phyloP scores from a whole-genome alignment of 1,284 basidiomycete species.

The Ganoderma lucidum region DNA sequence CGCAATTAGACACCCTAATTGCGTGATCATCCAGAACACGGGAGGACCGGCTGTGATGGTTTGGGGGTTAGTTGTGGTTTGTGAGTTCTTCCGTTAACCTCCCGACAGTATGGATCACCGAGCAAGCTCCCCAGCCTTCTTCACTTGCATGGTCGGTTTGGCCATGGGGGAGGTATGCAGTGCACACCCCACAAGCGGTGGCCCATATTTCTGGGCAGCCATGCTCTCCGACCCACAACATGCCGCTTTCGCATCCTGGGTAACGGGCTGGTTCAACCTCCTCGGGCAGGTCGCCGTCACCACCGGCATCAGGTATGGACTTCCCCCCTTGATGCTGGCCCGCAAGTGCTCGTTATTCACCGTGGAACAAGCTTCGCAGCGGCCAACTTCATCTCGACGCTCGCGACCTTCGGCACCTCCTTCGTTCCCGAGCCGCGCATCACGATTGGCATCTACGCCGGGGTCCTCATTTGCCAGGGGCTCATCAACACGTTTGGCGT shows the following conservation, averaged over 20 bases:
- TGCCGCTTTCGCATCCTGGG: conserved; percentile 73
- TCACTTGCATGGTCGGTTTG: conserved; percentile 72
- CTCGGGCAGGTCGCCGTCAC: conserved; percentile 81
- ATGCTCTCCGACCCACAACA: conserved; percentile 66
- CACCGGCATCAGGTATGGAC: conserved; percentile 67
- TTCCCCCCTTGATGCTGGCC: background rate
- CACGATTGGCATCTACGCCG: conserved; percentile 78
- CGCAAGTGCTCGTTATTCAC: background rate
- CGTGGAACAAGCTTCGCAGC: conserved; percentile 61
- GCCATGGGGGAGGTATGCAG: conserved; percentile 79
- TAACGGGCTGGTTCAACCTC: conserved; percentile 80
- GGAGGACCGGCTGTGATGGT: conserved; percentile 80
- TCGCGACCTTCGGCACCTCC: conserved; percentile 61
- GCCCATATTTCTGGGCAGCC: conserved; percentile 80
- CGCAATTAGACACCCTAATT: conserved; percentile 10
- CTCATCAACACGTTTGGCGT: conserved; percentile 80
- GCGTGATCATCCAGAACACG: conserved; percentile 56
- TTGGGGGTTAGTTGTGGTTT: conserved; percentile 76
- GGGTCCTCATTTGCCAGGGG: conserved; percentile 70
- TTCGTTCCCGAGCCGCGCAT: conserved; percentile 65
- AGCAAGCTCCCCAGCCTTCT: conserved; percentile 52
- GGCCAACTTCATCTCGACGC: conserved; percentile 73
- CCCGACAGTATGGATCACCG: background rate
- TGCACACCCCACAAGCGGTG: conserved; percentile 78
- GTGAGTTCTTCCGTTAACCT: conserved; percentile 26